A percentile compares a stretch with the other conserved stretches of the same genome.
These are phyloP conservation scores for Calonectria honghensis DNA, from an alignment of 2,329 filamentous ascomycete species.

Conservation along the genomic window DNA sequence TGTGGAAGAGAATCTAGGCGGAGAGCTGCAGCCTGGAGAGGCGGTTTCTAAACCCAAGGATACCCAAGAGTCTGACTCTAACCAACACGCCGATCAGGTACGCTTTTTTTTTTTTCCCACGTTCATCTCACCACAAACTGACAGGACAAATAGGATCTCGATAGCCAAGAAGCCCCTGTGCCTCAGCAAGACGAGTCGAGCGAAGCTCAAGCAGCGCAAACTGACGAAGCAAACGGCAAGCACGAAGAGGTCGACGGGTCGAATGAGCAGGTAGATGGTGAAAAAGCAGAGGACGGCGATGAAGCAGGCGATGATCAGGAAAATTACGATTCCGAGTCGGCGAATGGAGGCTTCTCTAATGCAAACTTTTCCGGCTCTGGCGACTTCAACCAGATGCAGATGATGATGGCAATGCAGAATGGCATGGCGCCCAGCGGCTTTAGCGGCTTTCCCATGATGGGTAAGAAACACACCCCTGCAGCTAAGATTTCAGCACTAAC, in stretches of 20 bases:
- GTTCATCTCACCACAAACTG: constrained; percentile 7
- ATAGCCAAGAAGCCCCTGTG: constrained; percentile 33
- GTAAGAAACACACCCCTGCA: constrained; percentile 72
- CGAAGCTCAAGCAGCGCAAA: constrained; percentile 41
- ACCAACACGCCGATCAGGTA: constrained; percentile 48
- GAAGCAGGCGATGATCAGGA: constrained; percentile 58
- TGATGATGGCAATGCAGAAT: constrained; percentile 86
- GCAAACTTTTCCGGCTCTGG: constrained; percentile 77
- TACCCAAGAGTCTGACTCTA: constrained; percentile 30
- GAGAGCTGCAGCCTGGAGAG: constrained; percentile 37
- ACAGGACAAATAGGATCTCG: constrained; percentile 25
- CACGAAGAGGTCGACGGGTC: constrained; percentile 44
- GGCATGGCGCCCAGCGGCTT: constrained; percentile 75
- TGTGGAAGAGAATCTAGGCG: constrained; percentile 38
- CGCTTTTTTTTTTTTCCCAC: not conserved
- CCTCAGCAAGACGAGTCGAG: constrained; percentile 41
- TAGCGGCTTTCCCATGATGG: constrained; percentile 86
- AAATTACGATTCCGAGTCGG: constrained; percentile 60
- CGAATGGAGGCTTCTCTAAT: constrained; percentile 70
- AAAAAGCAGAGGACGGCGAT: constrained; percentile 52
- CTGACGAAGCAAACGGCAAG: constrained; percentile 45
- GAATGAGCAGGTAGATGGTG: constrained; percentile 48
- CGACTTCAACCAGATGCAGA: constrained; percentile 86
- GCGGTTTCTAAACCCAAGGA: constrained; percentile 33
- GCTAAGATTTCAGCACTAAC: constrained; percentile 54